Conservation (phyloP, 352 stramenopile species). For the Blastocystis sp. region DNA sequence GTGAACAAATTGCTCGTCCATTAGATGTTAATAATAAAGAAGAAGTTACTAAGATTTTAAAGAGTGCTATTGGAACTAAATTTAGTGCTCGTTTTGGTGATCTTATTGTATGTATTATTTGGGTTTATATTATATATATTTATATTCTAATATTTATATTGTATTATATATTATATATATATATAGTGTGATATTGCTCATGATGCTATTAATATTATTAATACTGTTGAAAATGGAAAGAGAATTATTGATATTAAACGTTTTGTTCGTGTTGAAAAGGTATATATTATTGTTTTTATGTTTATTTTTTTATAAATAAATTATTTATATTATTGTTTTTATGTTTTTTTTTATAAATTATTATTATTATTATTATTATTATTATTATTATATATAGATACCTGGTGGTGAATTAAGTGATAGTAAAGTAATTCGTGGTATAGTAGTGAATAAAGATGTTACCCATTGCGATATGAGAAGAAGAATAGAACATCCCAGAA, state of each 20-base stretch:
- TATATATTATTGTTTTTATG: too few relatives aligned
- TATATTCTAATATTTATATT: neutral
- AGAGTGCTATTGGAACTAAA: slow-evolving; percentile 89
- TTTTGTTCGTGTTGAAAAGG: slow-evolving; percentile 98
- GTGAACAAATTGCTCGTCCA: slow-evolving; percentile 66
- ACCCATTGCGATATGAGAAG: slow-evolving; percentile 96
- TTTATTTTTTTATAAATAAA: neutral
- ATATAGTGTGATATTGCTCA: slow-evolving; percentile 84
- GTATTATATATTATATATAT: too few relatives aligned
- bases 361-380: neutral
- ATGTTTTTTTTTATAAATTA: neutral
- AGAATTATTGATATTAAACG: slow-evolving; percentile 96
- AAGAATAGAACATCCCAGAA: slow-evolving; percentile 86
- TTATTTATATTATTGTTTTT: neutral
- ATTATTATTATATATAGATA: slow-evolving; percentile 41
- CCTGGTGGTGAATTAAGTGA: slow-evolving; percentile 80
- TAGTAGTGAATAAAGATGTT: slow-evolving; percentile 99
- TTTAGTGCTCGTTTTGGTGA: slow-evolving; percentile 86
- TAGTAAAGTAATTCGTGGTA: slow-evolving; percentile 76
- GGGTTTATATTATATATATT: neutral
- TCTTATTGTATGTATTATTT: slow-evolving; percentile 29
- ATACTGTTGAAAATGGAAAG: slow-evolving; percentile 46
- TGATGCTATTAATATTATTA: too few relatives aligned
- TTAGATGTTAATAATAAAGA: slow-evolving; percentile 81
- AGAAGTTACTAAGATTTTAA: slow-evolving; percentile 78